Evolutionary conservation across 371 early-diverging fungal species (phyloP).

Genomic region (Mucor saturninus): DNA sequence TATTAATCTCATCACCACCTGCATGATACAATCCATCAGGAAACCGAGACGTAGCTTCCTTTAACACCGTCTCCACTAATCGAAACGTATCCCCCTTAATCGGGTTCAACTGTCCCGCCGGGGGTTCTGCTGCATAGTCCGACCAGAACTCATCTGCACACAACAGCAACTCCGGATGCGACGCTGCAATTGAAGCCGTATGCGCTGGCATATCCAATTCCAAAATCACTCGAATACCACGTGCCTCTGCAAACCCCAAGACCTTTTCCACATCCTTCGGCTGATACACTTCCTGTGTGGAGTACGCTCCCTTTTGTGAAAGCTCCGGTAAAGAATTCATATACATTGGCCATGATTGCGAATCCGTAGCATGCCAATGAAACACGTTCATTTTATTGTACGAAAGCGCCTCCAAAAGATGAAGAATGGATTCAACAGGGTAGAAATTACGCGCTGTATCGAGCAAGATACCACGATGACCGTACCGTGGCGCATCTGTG

Average conservation of each 20-base stretch:
- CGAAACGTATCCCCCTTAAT: conserved; percentile 56
- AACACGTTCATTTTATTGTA: conserved; percentile 82
- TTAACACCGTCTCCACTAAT: conserved; percentile 41
- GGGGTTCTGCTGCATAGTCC: conserved; percentile 67
- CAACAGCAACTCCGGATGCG: conserved; percentile 55
- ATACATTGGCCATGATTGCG: conserved; percentile 78
- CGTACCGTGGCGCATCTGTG: conserved; percentile 67
- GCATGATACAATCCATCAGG: conserved; percentile 72
- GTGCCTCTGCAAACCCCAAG: conserved; percentile 66
- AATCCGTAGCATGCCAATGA: conserved; percentile 85
- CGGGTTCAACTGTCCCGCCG: conserved; percentile 79
- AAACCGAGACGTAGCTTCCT: conserved; percentile 62
- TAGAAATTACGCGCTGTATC: conserved; percentile 83
- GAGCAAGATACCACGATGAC: conserved; percentile 76
- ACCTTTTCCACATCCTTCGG: conserved; percentile 63
- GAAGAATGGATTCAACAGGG: conserved; percentile 60
- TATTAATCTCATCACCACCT: conserved; percentile 81
- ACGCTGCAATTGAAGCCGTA: conserved; percentile 51
- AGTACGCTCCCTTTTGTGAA: conserved; percentile 69
- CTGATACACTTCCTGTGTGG: conserved; percentile 58
- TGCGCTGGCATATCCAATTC: conserved; percentile 87
- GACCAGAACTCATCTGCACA: conserved; percentile 57
- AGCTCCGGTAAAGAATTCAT: conserved; percentile 69
- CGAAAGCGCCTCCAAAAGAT: conserved; percentile 76
- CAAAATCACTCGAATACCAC: conserved; percentile 80